Conservation (phyloP, 257 asterid species). For the Gentiana macrophylla region DNA sequence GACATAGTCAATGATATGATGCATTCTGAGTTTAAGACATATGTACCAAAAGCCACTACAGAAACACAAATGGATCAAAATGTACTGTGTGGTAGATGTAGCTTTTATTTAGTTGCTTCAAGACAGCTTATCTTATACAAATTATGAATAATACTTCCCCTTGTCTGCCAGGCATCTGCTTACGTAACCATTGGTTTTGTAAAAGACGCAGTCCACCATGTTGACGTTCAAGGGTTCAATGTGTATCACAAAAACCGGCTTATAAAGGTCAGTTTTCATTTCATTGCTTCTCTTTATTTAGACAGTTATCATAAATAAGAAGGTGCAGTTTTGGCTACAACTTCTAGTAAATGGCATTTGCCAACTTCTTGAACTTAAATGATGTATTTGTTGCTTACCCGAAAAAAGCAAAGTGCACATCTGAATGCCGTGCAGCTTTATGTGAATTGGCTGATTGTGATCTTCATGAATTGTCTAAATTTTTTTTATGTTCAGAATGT, state of each 20-base stretch:
- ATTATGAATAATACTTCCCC: too few species aligned
- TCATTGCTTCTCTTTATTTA: background rate
- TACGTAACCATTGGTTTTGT: slow-evolving; percentile 90
- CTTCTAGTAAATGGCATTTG: too few species aligned
- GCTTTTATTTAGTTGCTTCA: background rate
- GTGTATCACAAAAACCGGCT: slow-evolving; percentile 97
- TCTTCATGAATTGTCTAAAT: background rate
- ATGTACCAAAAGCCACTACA: slow-evolving; percentile 37
- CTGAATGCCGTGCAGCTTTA: too few species aligned
- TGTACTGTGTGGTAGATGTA: slow-evolving; percentile 18
- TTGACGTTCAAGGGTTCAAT: slow-evolving; percentile 97
- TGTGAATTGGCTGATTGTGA: too few species aligned
- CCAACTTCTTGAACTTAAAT: too few species aligned
- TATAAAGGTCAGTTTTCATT: slow-evolving; percentile 49
- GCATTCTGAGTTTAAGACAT: slow-evolving; percentile 16
- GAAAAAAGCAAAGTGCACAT: too few species aligned
- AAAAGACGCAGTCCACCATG: slow-evolving; percentile 84
- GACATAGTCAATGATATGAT: slow-evolving; percentile 41
- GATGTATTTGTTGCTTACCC: too few species aligned
- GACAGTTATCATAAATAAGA: background rate
- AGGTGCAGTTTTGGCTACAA: too few species aligned
- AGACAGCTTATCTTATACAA: background rate
- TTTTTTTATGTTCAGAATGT: background rate
- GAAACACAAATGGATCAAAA: slow-evolving; percentile 29
- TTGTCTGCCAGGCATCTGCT: slow-evolving; percentile 61